Percentiles rank a stretch among this genome's conserved stretches.
phyloP scores from a whole-genome alignment of 805 yeast species.

The Maudiozyma serrabonitensis region DNA sequence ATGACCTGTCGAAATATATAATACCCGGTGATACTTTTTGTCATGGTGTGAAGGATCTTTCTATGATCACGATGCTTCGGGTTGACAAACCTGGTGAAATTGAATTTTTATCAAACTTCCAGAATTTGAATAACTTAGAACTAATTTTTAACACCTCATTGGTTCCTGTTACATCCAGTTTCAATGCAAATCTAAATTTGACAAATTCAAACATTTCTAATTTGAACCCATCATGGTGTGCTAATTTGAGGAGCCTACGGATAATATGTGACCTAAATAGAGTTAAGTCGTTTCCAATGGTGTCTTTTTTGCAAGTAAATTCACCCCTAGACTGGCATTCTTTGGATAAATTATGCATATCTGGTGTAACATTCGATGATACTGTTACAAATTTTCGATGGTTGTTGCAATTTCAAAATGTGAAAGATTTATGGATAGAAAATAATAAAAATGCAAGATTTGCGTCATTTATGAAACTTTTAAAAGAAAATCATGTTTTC shows the following conservation, averaged over 20 bases:
- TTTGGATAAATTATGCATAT: conserved; percentile 4
- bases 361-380: conserved; percentile 13
- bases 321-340: not conserved
- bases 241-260: conserved; percentile 13
- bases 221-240: conserved; percentile 8
- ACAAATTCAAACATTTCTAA: conserved; percentile 1
- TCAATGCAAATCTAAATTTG: not conserved
- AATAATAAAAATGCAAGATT: conserved; percentile 17
- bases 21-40: conserved; percentile 6
- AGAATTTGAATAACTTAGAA: conserved; percentile 15
- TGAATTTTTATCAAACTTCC: conserved; percentile 10
- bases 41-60: conserved; percentile 9
- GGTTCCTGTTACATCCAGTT: conserved; percentile 7
- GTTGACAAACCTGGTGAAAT: conserved; percentile 16
- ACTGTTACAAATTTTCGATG: conserved; percentile 11
- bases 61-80: conserved; percentile 12
- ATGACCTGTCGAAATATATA: conserved; percentile 10
- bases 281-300: conserved; percentile 13
- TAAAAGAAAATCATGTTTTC: conserved; percentile 12
- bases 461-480: conserved; percentile 9
- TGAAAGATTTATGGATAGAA: conserved; percentile 26
- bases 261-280: conserved; percentile 17
- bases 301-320: conserved; percentile 5
- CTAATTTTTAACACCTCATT: conserved; percentile 13
- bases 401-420: conserved; percentile 14